Percentiles rank a stretch among this genome's conserved stretches.
Conservation (phyloP, 768 basidiomycete genomes). For the Pleurotus giganteus region DNA sequence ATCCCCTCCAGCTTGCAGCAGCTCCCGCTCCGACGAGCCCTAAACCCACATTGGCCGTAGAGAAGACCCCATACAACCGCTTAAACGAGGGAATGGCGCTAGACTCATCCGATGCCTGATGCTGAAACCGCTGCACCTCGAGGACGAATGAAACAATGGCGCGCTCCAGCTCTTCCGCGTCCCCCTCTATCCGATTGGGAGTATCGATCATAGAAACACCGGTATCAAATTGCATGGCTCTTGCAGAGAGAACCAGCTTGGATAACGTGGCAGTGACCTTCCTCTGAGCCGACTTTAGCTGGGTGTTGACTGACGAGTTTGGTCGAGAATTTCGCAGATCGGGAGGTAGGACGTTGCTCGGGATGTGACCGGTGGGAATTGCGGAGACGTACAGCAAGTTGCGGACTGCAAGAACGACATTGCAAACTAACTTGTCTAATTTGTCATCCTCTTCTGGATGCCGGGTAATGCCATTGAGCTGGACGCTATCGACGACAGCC, state of each 20-base stretch:
- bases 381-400: constrained; percentile 73
- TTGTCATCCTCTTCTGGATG: constrained; percentile 52
- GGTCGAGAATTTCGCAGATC: constrained; percentile 44
- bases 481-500: constrained; percentile 61
- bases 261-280: constrained; percentile 89
- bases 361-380: constrained; percentile 58
- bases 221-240: constrained; percentile 83
- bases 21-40: constrained; percentile 80
- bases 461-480: constrained; percentile 39
- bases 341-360: constrained; percentile 49
- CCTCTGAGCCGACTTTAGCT: constrained; percentile 77
- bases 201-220: constrained; percentile 61
- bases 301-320: constrained; percentile 45
- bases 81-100: constrained; percentile 31
- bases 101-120: constrained; percentile 28
- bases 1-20: constrained; percentile 79
- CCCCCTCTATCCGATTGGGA: constrained; percentile 67
- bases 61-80: constrained; percentile 60
- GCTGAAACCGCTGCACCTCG: constrained; percentile 64
- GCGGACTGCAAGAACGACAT: constrained; percentile 70
- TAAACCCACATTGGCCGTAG: constrained; percentile 62
- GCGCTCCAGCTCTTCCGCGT: constrained; percentile 73
- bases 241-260: constrained; percentile 85
- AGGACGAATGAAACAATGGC: constrained; percentile 66
- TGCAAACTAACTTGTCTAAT: constrained; percentile 62